Percentiles rank a stretch among this genome's conserved stretches.
These are phyloP conservation scores for Clavulina sp. DNA, from an alignment of 768 basidiomycete species.

Conservation along the genomic window DNA sequence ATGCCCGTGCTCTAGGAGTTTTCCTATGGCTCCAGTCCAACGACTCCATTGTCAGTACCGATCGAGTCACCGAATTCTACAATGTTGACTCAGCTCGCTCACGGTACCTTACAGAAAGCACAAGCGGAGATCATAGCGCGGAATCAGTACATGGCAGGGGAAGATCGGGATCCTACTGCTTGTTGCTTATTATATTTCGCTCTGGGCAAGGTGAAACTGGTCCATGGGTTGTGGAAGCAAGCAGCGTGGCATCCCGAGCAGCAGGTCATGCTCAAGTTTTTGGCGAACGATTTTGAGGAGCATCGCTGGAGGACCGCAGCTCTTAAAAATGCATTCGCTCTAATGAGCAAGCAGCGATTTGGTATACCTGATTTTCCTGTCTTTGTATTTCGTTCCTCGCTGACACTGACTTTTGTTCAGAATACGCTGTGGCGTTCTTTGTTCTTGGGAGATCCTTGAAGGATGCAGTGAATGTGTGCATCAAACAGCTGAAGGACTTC, in stretches of 20 bases:
- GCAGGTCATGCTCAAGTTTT: constrained; percentile 71
- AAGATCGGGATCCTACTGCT: constrained; percentile 69
- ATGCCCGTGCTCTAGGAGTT: constrained; percentile 72
- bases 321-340: constrained; percentile 86
- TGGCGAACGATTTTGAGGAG: constrained; percentile 74
- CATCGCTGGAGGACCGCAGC: constrained; percentile 84
- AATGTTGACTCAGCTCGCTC: background rate
- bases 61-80: background rate
- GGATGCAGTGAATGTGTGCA: constrained; percentile 82
- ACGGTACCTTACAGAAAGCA: constrained; percentile 31
- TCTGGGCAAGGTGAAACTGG: constrained; percentile 76
- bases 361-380: constrained; percentile 35
- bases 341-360: constrained; percentile 80
- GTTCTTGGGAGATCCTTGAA: constrained; percentile 73
- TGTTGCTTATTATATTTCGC: constrained; percentile 94
- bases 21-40: constrained; percentile 72
- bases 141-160: constrained; percentile 80
- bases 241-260: constrained; percentile 90
- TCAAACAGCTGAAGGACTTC: constrained; percentile 76
- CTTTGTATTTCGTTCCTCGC: too few species aligned
- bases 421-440: constrained; percentile 98
- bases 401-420: constrained; percentile 30
- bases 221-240: constrained; percentile 92
- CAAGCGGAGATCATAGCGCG: constrained; percentile 81
- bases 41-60: constrained; percentile 46